Percentiles rank a stretch among this genome's conserved stretches.
Conservation (phyloP, 179 eudicot species). For the Corrigiola litoralis region DNA sequence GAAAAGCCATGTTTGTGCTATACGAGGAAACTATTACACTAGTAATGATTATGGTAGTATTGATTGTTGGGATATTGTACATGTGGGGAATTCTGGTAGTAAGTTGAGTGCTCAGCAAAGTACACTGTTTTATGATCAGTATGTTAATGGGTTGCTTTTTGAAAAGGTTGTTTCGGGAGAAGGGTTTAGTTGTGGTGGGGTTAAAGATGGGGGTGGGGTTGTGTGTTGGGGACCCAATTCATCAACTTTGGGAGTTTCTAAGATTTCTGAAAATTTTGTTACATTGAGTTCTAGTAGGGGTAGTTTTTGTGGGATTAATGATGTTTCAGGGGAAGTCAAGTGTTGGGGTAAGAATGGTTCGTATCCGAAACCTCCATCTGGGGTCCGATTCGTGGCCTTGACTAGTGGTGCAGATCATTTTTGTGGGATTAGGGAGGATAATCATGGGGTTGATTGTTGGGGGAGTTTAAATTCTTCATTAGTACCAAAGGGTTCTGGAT, state of each 20-base stretch:
- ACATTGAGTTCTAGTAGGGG: slow-evolving; percentile 49
- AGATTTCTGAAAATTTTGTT: slow-evolving; percentile 29
- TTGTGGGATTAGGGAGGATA: slow-evolving; percentile 83
- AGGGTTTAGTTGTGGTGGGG: slow-evolving; percentile 70
- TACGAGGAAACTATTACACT: slow-evolving; percentile 59
- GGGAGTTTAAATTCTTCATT: slow-evolving; percentile 58
- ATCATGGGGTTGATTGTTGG: slow-evolving; percentile 83
- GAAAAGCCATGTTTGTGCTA: slow-evolving; percentile 68
- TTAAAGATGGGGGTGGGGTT: slow-evolving; percentile 51
- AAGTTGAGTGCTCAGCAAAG: slow-evolving; percentile 45
- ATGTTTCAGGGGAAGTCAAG: slow-evolving; percentile 47
- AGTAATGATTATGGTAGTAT: slow-evolving; percentile 43
- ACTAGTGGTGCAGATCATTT: slow-evolving; percentile 65
- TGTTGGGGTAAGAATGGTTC: slow-evolving; percentile 61
- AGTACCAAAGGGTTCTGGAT: slow-evolving; percentile 68
- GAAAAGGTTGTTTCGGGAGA: slow-evolving; percentile 69
- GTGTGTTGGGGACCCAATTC: slow-evolving; percentile 88
- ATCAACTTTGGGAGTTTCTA: slow-evolving; percentile 32
- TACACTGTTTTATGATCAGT: slow-evolving; percentile 48
- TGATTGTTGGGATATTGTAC: slow-evolving; percentile 85
- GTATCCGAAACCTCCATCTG: slow-evolving; percentile 35
- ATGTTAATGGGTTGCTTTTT: slow-evolving; percentile 30
- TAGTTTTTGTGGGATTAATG: slow-evolving; percentile 59
- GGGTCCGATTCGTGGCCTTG: slow-evolving; percentile 49
- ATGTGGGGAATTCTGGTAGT: slow-evolving; percentile 8